Percentiles rank a stretch among this genome's conserved stretches.
Evolutionary conservation across 2,329 filamentous ascomycete genomes (phyloP).

Genomic region (Cladosporium sp.): DNA sequence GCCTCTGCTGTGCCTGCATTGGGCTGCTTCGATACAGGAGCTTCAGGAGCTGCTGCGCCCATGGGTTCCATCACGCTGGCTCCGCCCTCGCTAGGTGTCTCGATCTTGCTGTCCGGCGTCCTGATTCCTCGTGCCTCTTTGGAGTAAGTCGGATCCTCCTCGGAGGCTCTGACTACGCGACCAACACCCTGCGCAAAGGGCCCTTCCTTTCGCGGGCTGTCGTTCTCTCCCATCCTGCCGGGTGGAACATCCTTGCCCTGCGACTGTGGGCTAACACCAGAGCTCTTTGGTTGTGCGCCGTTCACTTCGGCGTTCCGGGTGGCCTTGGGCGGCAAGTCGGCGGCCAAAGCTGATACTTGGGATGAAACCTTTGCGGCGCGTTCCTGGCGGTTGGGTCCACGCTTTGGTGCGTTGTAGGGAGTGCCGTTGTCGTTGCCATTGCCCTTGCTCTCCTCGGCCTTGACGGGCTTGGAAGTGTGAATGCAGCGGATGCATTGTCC

Average conservation of each 20-base stretch:
- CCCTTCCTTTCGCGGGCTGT: conserved; percentile 27
- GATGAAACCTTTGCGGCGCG: conserved; percentile 32
- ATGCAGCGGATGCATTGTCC: conserved; percentile 31
- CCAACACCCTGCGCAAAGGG: conserved; percentile 27
- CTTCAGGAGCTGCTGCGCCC: background rate
- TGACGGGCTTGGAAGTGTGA: conserved; percentile 24
- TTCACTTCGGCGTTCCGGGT: conserved; percentile 17
- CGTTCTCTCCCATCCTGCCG: conserved; percentile 31
- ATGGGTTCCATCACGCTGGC: conserved; percentile 18
- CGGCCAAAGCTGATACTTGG: conserved; percentile 31
- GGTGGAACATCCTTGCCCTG: conserved; percentile 17
- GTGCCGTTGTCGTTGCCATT: conserved; percentile 13
- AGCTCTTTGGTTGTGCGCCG: conserved; percentile 7
- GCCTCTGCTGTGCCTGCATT: conserved; percentile 12
- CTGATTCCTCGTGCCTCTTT: conserved; percentile 20
- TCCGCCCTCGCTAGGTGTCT: conserved; percentile 24
- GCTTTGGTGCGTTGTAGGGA: conserved; percentile 26
- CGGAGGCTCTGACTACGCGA: background rate
- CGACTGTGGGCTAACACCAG: conserved; percentile 9
- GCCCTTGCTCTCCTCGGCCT: conserved; percentile 17
- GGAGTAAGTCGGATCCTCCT: background rate
- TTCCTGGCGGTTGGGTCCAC: conserved; percentile 30
- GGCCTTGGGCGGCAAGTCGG: conserved; percentile 20
- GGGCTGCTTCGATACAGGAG: background rate
- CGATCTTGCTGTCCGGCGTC: conserved; percentile 11